Evolutionary conservation across 306 rosid species (phyloP), one percentile per base, ranked within the genome.

Genomic region (Biancaea sappan): DNA sequence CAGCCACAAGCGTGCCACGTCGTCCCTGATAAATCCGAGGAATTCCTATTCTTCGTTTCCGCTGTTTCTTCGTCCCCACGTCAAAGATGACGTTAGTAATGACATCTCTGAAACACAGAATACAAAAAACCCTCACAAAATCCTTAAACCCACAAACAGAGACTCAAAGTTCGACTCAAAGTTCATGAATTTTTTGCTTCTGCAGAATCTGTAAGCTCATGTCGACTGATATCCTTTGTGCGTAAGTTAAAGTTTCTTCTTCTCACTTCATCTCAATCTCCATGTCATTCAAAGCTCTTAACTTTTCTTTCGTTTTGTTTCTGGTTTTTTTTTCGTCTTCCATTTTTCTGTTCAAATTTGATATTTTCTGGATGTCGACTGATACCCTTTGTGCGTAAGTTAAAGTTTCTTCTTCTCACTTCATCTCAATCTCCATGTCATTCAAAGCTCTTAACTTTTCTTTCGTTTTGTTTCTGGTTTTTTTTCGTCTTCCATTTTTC

Each of bases 161-260:
- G 35, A 34, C 10, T 0, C 51, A 32, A 41, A 40, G 10, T n/a
- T n/a, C n/a, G n/a, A n/a, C n/a, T n/a, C 70, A 56, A 1, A 47
- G 50, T 52, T 28, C 57, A 54, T n/a, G 2, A n/a, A n/a, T 38
- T 31, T 69, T 34, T 44, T 44, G 14, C 44, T 51, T 13, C 35
- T 58, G 34, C 76, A 63, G 31, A 26, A 3, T 44, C 21, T 43
- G 48, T 4, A 69, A 60, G 71, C 85, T 58, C 60, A 83, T 85
- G 89, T 76, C 47, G 87, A 21, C 81, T 62, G 78, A 76, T 21
- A 72, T 19, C 6, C 37, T 69, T 66, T 44, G 71, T 44, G 81
- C 85, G 92, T 83, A 28, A 60, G 86, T 71, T n/a, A n/a, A n/a
- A n/a, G n/a, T n/a, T 69, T 31, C 64, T 77, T 61, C 18, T 64